Conservation (phyloP, 306 rosid species). For the Rubus parviflorus region DNA sequence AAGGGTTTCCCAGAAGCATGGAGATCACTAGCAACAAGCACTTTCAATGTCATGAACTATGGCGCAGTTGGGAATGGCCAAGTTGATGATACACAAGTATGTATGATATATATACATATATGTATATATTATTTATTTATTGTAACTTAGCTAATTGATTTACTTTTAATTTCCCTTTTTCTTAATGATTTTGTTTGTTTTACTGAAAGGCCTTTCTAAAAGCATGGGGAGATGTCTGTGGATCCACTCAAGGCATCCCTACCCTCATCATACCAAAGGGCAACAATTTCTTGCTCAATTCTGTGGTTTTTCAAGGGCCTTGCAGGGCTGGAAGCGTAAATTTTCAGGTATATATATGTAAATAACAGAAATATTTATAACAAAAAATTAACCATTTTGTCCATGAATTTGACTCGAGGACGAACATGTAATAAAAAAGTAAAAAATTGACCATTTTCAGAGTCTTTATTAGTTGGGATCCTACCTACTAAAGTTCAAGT, state of each 20-base stretch:
- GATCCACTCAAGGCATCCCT: constrained; percentile 19
- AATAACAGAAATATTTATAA: background rate
- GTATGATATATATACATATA: background rate
- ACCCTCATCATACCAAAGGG: constrained; percentile 39
- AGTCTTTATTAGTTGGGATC: too few species aligned
- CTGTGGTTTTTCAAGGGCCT: constrained; percentile 46
- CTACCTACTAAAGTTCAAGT: too few species aligned
- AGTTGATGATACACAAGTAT: constrained; percentile 49
- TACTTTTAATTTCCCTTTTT: background rate
- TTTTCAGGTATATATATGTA: constrained; percentile 30
- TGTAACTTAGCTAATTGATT: too few species aligned
- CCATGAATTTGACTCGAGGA: background rate
- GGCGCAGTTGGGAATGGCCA: constrained; percentile 49
- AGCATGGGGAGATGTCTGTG: constrained; percentile 52
- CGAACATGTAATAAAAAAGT: too few species aligned
- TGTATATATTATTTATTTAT: background rate
- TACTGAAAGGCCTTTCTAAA: constrained; percentile 41
- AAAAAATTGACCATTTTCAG: too few species aligned
- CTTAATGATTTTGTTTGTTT: background rate
- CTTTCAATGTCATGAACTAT: constrained; percentile 35
- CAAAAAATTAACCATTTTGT: background rate
- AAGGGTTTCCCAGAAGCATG: background rate
- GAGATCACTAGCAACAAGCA: background rate
- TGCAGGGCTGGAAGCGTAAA: constrained; percentile 38
- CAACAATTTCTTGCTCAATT: constrained; percentile 41